Evolutionary conservation across 1,139 yeast genomes (phyloP), one percentile per base, ranked within the genome.

Genomic region (Pneumocystis canis): DNA sequence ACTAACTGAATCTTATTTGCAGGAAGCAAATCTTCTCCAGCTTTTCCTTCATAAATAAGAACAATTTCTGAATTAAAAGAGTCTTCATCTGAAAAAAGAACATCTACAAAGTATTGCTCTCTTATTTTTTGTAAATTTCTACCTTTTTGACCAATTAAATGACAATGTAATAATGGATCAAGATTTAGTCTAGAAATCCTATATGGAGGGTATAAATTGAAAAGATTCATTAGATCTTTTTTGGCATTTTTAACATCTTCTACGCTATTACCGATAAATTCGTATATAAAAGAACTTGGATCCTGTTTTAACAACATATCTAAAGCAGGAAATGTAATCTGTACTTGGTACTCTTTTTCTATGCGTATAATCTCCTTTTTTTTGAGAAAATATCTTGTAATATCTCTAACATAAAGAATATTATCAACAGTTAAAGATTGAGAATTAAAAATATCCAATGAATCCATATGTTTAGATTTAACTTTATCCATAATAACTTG

Each of bases 361-460:
- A 76, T 71, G 31, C 75, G 70, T 4, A 72, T 68, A 16, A 83
- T 76, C 58, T 76, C 71, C 60, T 79, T 77, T 66, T 82, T 77
- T 65, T 81, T 76, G 63, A 75, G 73, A 71, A 90, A 85, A 73
- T 79, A 87, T 20, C 84, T 77, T 59, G 90, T 85, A 64, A 90
- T 78, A 53, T 84, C 81, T 69, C 82, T 82, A 40, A 94, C 96
- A 70, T 90, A 97, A 65, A 83, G 74, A 71, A 87, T 84, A 70
- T 87, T 88, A 70, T 88, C 87, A 9, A 60, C 18, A 7, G 64
- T 59, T 18, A 32, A 40, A 31, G 62, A 40, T 73, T 90, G 96
- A 54, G 97, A 95, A 73, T 82, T 84, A 31, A 94, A 83, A 76
- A 90, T 84, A 69, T 88, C 95, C 71, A 90, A 79, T 31, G 82